Conservation (phyloP, 2,329 filamentous ascomycete genomes). For the Thelonectria olida region DNA sequence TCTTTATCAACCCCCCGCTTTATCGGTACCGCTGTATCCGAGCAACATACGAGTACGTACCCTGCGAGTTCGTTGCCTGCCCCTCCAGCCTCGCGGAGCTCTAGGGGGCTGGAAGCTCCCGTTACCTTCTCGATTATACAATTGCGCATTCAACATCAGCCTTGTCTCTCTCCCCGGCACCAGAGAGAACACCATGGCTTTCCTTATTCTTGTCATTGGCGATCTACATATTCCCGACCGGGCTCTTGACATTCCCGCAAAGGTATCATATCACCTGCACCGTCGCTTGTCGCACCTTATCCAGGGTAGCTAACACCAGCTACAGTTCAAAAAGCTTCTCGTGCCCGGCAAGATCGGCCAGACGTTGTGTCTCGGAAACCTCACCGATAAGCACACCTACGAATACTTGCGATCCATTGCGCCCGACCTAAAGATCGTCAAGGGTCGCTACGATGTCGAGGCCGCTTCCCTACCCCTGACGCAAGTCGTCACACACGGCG, state of each 20-base stretch:
- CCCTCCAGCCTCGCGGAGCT: conserved; percentile 42
- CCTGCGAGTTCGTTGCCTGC: conserved; percentile 33
- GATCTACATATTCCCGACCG: conserved; percentile 94
- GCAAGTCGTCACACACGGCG: conserved; percentile 73
- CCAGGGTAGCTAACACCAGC: conserved; percentile 36
- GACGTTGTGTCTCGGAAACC: conserved; percentile 81
- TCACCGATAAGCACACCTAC: conserved; percentile 82
- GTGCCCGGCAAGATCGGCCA: conserved; percentile 85
- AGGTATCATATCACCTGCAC: conserved; percentile 62
- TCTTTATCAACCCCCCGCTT: conserved; percentile 33
- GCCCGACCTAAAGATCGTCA: conserved; percentile 76
- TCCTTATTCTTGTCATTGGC: conserved; percentile 90
- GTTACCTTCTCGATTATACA: conserved; percentile 28
- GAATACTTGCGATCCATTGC: conserved; percentile 81
- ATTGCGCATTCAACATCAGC: conserved; percentile 31
- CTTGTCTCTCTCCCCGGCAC: conserved; percentile 31
- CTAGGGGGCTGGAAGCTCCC: conserved; percentile 36
- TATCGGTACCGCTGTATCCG: conserved; percentile 45
- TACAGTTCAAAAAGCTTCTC: conserved; percentile 85
- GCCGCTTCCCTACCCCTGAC: conserved; percentile 72
- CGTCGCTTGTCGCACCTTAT: conserved; percentile 18
- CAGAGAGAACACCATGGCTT: conserved; percentile 71
- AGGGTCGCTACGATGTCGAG: conserved; percentile 73
- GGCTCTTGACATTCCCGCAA: conserved; percentile 88
- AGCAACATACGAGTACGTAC: conserved; percentile 29